A percentile compares a stretch with the other conserved stretches of the same genome.
These are phyloP conservation scores for Tulasnella sp. DNA, from an alignment of 768 basidiomycete species.

Conservation along the genomic window DNA sequence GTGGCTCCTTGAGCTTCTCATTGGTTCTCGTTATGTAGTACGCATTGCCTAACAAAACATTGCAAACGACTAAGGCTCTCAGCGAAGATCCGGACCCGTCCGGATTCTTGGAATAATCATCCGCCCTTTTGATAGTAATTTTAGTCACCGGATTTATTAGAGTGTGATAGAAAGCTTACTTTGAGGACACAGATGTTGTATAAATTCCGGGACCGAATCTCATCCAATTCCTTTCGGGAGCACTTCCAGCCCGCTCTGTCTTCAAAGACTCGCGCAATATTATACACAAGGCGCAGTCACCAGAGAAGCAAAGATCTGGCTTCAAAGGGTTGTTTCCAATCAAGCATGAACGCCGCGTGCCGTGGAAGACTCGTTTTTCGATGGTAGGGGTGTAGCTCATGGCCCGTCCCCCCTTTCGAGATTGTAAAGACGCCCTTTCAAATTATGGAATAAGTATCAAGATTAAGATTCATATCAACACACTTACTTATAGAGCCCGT, in stretches of 20 bases:
- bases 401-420: neutral
- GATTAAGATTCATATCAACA: neutral
- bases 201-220: constrained; percentile 18
- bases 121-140: neutral
- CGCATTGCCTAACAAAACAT: neutral
- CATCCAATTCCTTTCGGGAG: constrained; percentile 7
- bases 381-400: neutral
- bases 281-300: constrained; percentile 7
- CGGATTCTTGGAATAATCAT: constrained; percentile 10
- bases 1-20: neutral
- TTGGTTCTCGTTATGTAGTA: neutral
- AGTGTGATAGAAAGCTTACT: neutral
- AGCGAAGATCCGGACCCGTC: neutral
- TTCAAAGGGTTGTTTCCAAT: neutral
- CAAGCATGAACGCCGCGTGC: constrained; percentile 3
- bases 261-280: constrained; percentile 20
- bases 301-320: neutral
- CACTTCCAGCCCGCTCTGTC: constrained; percentile 5
- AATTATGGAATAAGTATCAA: neutral
- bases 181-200: constrained; percentile 22
- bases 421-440: neutral
- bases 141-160: neutral
- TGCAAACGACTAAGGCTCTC: constrained; percentile 7
- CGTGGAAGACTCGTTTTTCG: constrained; percentile 13
- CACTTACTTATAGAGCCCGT: neutral